Evolutionary conservation across 192 early-diverging fungal species (phyloP).

Genomic region (Globomyces pollinis-pini): DNA sequence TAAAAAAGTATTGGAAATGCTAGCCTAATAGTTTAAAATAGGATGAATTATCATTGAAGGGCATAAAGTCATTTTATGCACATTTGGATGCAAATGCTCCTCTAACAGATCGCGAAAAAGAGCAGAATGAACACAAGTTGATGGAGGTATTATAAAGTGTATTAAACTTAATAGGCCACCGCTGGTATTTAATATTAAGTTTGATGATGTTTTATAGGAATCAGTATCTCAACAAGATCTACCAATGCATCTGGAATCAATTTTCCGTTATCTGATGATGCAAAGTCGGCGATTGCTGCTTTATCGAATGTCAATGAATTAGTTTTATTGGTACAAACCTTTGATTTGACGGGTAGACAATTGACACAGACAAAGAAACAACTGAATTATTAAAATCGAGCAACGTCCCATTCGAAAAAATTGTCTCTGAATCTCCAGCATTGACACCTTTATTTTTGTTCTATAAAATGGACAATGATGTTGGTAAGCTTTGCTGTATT

Average conservation of each 20-base stretch:
- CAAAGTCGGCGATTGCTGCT: conserved; percentile 10
- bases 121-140: conserved; percentile 17
- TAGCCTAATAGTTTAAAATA: conserved; percentile 9
- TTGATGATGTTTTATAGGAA: not conserved
- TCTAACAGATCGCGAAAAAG: conserved; percentile 76
- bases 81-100: conserved; percentile 67
- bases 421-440: too few species aligned
- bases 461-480: not conserved
- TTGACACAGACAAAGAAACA: conserved; percentile 1
- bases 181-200: too few species aligned
- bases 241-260: conserved; percentile 13
- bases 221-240: not conserved
- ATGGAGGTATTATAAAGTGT: not conserved
- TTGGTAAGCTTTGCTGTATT: too few species aligned
- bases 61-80: conserved; percentile 51
- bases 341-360: too few species aligned
- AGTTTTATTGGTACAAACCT: not conserved
- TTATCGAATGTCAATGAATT: not conserved
- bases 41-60: conserved; percentile 55
- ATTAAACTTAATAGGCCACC: not conserved
- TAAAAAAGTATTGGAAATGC: too few species aligned
- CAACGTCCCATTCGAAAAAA: not conserved
- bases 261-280: conserved; percentile 16
- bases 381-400: not conserved
- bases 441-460: too few species aligned